phyloP scores from a whole-genome alignment of 352 stramenopile genomes.

The Pythium brachiatum region DNA sequence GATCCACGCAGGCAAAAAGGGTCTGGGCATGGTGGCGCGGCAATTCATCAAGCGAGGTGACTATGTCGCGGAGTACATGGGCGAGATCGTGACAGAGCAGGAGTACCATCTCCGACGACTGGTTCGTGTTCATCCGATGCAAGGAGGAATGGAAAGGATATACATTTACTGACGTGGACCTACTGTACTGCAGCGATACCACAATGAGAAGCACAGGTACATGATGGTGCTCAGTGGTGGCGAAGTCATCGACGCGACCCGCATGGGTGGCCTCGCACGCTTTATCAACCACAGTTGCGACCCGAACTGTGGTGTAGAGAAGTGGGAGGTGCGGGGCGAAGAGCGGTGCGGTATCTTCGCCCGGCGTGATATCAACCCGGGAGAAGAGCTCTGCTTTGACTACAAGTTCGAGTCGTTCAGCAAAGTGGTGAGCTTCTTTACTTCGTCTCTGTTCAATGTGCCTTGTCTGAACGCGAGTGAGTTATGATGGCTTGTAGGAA shows the following conservation, averaged over 20 bases:
- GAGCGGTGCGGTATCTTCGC: slow-evolving; percentile 96
- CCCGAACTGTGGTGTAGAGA: slow-evolving; percentile 93
- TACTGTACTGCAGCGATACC: slow-evolving; percentile 46
- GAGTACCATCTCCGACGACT: slow-evolving; percentile 78
- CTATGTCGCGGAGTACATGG: slow-evolving; percentile 83
- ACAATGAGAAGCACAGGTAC: slow-evolving; percentile 82
- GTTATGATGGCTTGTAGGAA: slow-evolving; percentile 35
- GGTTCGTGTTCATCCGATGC: slow-evolving; percentile 31
- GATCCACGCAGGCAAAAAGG: slow-evolving; percentile 59
- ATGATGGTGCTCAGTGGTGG: slow-evolving; percentile 84
- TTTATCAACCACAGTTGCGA: slow-evolving; percentile 97
- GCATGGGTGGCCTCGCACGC: slow-evolving; percentile 88
- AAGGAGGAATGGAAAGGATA: not conserved
- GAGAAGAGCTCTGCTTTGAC: slow-evolving; percentile 94
- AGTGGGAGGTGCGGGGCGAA: slow-evolving; percentile 91
- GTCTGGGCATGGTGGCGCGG: slow-evolving; percentile 46
- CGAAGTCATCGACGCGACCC: slow-evolving; percentile 87
- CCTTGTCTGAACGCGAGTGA: slow-evolving; percentile 4
- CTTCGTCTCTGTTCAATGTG: slow-evolving; percentile 19
- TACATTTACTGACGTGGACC: not conserved
- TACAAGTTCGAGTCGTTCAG: slow-evolving; percentile 91
- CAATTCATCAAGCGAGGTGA: slow-evolving; percentile 54
- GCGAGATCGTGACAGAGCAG: slow-evolving; percentile 81
- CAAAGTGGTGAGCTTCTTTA: slow-evolving; percentile 32
- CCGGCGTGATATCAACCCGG: slow-evolving; percentile 78